Base-by-base conservation (phyloP, 2,329 filamentous ascomycete species). In the Myriosclerotinia duriaeana region DNA sequence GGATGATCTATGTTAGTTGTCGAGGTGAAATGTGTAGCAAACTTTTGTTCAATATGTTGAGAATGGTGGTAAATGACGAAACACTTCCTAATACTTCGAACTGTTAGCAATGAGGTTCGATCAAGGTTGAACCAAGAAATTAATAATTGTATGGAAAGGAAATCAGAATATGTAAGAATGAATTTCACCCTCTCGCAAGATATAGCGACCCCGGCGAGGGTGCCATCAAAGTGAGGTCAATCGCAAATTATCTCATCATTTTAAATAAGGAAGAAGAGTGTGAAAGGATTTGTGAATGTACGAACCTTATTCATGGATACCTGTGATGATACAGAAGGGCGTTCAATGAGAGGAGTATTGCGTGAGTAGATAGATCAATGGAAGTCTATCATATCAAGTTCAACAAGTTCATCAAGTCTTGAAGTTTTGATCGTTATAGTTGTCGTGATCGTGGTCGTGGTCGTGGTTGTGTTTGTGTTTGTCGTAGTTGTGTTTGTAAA, bases 171-270 rank as follows among this genome's bases (percentile, higher is more conserved):
- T 96, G 93, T 97, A 97, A 97, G 93, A 94, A 87, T 88, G 81
- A 93, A 91, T 96, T 90, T 97, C 93, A 96, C 83, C 79, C 86
- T 78, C 81, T 85, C 82, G 81, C 77, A 81, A 84, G 89, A 88
- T 93, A 89, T 89, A 85, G 89, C 90, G 83, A 85, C 91, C 87
- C 93, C 87, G 93, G 93, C 93, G 90, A 89, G 92, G 87, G 90
- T 82, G 84, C 92, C 92, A 93, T 87, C 87, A 82, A 82, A 79
- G 79, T 79, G 81, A 84, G 85, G 90, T 97, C 93, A 96, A 94
- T 94, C 93, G 93, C 93, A 97, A 97, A 97, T 97, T 97, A 92
- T 91, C 83, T 90, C 93, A 96, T 97, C 93, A 91, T 26, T 89
- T 72, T 74, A 74, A 78, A 72, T 74, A 67, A 65, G 38, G 48